Percentiles rank a stretch among this genome's conserved stretches.
Evolutionary conservation across 768 basidiomycete species (phyloP).

Genomic region (Hygrophorus pudorinus): DNA sequence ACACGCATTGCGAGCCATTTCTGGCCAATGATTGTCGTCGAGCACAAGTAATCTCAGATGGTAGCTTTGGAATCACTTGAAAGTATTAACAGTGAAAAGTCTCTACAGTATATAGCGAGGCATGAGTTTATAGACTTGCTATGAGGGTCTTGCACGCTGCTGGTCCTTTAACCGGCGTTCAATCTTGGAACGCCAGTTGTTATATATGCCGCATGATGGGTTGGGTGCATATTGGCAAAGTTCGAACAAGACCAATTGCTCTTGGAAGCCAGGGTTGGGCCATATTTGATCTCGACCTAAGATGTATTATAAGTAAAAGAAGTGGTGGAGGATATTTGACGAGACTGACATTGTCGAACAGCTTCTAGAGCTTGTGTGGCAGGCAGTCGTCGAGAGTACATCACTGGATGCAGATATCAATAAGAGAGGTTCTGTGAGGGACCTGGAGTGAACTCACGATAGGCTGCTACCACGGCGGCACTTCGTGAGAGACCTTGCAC

Average conservation of each 20-base stretch:
- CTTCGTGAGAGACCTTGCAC: slow-evolving; percentile 58
- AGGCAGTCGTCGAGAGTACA: slow-evolving; percentile 50
- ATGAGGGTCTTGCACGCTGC: slow-evolving; percentile 15
- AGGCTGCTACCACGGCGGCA: slow-evolving; percentile 66
- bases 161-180: slow-evolving; percentile 34
- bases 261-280: slow-evolving; percentile 71
- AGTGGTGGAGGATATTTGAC: too few relatives aligned
- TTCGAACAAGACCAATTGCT: slow-evolving; percentile 69
- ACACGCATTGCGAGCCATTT: too few relatives aligned
- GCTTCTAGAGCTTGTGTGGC: slow-evolving; percentile 49
- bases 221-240: slow-evolving; percentile 60
- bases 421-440: slow-evolving; percentile 3
- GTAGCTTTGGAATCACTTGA: too few relatives aligned
- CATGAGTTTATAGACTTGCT: too few relatives aligned
- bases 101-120: too few relatives aligned
- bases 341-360: slow-evolving; percentile 45
- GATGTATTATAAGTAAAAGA: too few relatives aligned
- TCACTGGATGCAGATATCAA: slow-evolving; percentile 34
- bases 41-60: too few relatives aligned
- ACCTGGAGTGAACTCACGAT: slow-evolving; percentile 36
- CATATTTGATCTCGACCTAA: slow-evolving; percentile 57
- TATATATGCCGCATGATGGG: slow-evolving; percentile 52
- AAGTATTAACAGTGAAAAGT: too few relatives aligned
- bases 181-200: slow-evolving; percentile 51
- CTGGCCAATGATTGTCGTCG: too few relatives aligned